Evolutionary conservation across 1,284 basidiomycete species (phyloP), one percentile per base, ranked within the genome.

Genomic region (Xerocomus alliaceus): DNA sequence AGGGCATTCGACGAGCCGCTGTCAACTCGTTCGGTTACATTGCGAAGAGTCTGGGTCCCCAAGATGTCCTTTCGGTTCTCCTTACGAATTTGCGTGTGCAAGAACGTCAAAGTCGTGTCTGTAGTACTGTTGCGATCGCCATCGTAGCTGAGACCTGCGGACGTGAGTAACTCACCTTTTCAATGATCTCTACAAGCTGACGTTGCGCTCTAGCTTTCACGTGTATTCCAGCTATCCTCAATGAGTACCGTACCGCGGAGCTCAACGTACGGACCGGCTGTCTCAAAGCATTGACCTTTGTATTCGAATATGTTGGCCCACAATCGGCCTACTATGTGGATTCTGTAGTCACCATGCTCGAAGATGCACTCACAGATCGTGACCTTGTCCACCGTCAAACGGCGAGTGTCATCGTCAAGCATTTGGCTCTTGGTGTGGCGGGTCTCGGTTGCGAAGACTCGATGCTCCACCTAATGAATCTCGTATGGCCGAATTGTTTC

Each of bases 11-110:
- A 59, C 93, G 97, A 77, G 97, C 97, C 0, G 96, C 97, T 20
- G 97, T 99, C 80, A 99, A 99, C 83, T 98, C 96, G 5, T 99
- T 99, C 69, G 97, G 97, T 71, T 99, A 99, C 72, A 99, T 99
- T 66, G 97, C 97, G 63, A 98, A 98, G 82, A 97, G 94, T 78
- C 91, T 99, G 79, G 97, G 97, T 79, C 97, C 97, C 46, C 97
- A 99, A 77, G 97, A 99, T 75, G 97, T 99, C 5, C 83, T 99
- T 37, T 95, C 94, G 48, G 97, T 99, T 17, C 85, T 99, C 20
- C 82, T 99, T 57, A 99, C 97, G 63, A 99, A 99, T 75, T 76
- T 99, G 71, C 92, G 96, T 58, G 97, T 99, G 6, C 97, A 99
- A 83, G 97, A 99, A 76, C 94, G 97, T 71, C 97, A 99, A 78